Evolutionary conservation across 805 yeast species (phyloP).

Genomic region (Myxozyma vanderwaltii): DNA sequence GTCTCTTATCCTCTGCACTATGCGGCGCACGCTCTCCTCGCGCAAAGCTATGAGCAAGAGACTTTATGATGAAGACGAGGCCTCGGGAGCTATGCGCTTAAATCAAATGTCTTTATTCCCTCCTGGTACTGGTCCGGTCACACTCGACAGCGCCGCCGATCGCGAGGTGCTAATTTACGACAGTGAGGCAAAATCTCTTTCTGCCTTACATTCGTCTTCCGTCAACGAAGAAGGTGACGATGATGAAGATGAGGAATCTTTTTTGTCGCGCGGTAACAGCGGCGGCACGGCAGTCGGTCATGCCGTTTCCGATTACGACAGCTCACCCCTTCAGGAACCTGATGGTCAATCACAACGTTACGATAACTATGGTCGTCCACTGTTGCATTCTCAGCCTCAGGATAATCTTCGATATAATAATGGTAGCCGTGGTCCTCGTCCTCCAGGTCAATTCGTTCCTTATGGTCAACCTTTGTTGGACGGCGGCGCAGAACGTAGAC

Average conservation of each 20-base stretch:
- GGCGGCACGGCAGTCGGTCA: conserved; percentile 3
- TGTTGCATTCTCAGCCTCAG: neutral
- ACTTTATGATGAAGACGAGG: conserved; percentile 19
- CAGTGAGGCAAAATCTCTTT: conserved; percentile 22
- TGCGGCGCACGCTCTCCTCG: conserved; percentile 64
- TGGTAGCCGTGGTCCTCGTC: neutral
- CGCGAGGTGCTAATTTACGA: conserved; percentile 27
- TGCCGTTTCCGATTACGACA: conserved; percentile 16
- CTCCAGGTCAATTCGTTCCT: neutral
- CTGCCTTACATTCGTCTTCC: neutral
- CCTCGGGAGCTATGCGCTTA: conserved; percentile 21
- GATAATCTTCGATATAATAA: neutral
- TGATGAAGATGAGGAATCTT: conserved; percentile 7
- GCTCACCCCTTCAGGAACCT: neutral
- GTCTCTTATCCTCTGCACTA: conserved; percentile 67
- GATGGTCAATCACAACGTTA: conserved; percentile 1
- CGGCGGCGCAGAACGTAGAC: neutral
- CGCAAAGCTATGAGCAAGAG: conserved; percentile 37
- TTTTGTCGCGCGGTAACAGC: conserved; percentile 8
- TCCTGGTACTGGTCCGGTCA: conserved; percentile 11
- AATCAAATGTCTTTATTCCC: conserved; percentile 26
- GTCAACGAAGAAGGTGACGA: conserved; percentile 3
- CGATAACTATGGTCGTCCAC: conserved; percentile 6
- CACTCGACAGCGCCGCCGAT: conserved; percentile 4
- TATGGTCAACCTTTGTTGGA: neutral